phyloP scores from a whole-genome alignment of 306 rosid genomes.

The Pueraria montana region DNA sequence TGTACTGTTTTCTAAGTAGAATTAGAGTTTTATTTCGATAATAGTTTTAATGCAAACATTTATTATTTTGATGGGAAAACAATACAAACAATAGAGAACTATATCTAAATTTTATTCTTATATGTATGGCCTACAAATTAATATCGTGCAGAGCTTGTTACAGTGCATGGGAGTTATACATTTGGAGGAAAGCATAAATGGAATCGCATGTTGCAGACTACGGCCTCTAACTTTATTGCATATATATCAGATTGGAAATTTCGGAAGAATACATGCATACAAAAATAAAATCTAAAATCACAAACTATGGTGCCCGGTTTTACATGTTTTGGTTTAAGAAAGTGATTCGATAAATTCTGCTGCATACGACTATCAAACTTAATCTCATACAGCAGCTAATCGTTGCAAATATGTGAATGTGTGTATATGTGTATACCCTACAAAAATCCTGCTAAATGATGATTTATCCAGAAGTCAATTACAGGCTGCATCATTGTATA shows the following conservation, averaged over 20 bases:
- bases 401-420: background rate
- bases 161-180: background rate
- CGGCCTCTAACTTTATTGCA: background rate
- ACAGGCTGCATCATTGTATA: background rate
- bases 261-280: background rate
- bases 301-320: background rate
- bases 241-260: background rate
- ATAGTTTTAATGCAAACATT: no score
- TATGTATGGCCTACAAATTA: background rate
- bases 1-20: no score
- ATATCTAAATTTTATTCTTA: no score
- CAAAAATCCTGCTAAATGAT: background rate
- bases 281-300: background rate
- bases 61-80: no score
- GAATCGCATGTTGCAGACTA: background rate
- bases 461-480: slow-evolving; percentile 1
- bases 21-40: no score
- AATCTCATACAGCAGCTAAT: background rate
- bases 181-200: slow-evolving; percentile 1
- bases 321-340: background rate
- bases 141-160: background rate
- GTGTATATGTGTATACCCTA: background rate
- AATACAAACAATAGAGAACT: no score
- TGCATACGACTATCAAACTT: background rate
- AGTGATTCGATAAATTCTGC: background rate